A percentile compares a stretch with the other conserved stretches of the same genome.
These are phyloP conservation scores for Skeletonema costatum DNA, from an alignment of 108 stramenopile genomes.

Conservation along the genomic window DNA sequence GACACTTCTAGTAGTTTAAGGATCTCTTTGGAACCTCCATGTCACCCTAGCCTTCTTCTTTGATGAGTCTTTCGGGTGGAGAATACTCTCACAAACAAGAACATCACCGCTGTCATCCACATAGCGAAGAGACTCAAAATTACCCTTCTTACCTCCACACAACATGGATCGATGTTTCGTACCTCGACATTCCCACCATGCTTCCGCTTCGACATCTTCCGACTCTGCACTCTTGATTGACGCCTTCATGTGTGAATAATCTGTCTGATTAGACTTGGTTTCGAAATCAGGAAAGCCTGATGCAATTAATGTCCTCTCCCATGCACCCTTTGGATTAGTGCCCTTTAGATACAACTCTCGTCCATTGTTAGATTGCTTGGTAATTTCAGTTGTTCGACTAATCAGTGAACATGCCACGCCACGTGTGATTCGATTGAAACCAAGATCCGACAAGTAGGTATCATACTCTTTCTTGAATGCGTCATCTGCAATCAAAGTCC, in stretches of 20 bases:
- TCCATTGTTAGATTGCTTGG: slow-evolving; percentile 35
- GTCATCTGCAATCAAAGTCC: slow-evolving; percentile 48
- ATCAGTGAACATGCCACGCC: slow-evolving; percentile 47
- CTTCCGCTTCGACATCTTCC: slow-evolving; percentile 45
- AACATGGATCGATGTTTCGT: slow-evolving; percentile 41
- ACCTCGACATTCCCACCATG: slow-evolving; percentile 51
- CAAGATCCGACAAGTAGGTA: slow-evolving; percentile 31
- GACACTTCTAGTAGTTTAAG: neutral
- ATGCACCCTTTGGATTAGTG: slow-evolving; percentile 40
- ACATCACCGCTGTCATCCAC: slow-evolving; percentile 39
- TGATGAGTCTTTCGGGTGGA: slow-evolving; percentile 31
- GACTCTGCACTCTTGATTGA: slow-evolving; percentile 45
- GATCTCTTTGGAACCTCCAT: slow-evolving; percentile 61
- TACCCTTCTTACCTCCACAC: slow-evolving; percentile 39
- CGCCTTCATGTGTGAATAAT: slow-evolving; percentile 33
- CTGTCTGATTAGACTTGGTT: slow-evolving; percentile 2
- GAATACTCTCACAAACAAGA: slow-evolving; percentile 41
- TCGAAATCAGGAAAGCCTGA: slow-evolving; percentile 49
- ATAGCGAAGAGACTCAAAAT: slow-evolving; percentile 42
- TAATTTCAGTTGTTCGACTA: slow-evolving; percentile 35
- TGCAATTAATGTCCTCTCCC: slow-evolving; percentile 35
- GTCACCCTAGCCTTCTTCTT: slow-evolving; percentile 51
- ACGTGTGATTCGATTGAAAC: slow-evolving; percentile 44
- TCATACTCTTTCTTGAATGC: slow-evolving; percentile 43
- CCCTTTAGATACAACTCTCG: slow-evolving; percentile 43